phyloP scores from a whole-genome alignment of 176 grass and related monocot genomes.

The Stipa capillata region DNA sequence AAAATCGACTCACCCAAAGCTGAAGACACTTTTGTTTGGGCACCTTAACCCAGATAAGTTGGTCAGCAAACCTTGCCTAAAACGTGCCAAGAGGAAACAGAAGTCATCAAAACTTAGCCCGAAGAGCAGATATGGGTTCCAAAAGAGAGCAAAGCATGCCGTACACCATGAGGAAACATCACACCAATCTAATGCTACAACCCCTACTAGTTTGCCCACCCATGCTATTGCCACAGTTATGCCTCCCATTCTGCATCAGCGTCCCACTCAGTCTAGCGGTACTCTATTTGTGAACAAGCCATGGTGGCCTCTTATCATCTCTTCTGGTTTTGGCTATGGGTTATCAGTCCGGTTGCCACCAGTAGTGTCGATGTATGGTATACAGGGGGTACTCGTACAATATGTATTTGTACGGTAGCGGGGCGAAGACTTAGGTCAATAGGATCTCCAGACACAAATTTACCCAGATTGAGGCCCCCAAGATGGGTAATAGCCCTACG shows the following conservation, averaged over 20 bases:
- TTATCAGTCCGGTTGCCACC: neutral
- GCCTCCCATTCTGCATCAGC: neutral
- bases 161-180: no score
- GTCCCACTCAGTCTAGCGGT: neutral
- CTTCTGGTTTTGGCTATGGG: slow-evolving; percentile 29
- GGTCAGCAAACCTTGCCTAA: neutral
- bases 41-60: neutral
- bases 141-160: slow-evolving; percentile 13
- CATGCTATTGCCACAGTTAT: neutral
- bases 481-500: no score
- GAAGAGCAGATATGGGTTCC: neutral
- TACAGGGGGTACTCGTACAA: no score
- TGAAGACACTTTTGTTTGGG: slow-evolving; percentile 54
- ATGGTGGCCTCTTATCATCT: slow-evolving; percentile 8
- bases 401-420: no score
- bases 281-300: neutral
- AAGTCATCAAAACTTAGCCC: neutral
- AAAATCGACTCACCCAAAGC: slow-evolving; percentile 22
- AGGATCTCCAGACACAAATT: no score
- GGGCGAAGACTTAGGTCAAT: no score
- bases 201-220: no score
- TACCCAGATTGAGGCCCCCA: no score
- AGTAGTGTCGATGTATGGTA: no score
- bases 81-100: neutral
- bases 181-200: neutral